Evolutionary conservation across 1,139 yeast species (phyloP), one percentile per base, ranked within the genome.

Genomic region (Saccharomyces hybrid): DNA sequence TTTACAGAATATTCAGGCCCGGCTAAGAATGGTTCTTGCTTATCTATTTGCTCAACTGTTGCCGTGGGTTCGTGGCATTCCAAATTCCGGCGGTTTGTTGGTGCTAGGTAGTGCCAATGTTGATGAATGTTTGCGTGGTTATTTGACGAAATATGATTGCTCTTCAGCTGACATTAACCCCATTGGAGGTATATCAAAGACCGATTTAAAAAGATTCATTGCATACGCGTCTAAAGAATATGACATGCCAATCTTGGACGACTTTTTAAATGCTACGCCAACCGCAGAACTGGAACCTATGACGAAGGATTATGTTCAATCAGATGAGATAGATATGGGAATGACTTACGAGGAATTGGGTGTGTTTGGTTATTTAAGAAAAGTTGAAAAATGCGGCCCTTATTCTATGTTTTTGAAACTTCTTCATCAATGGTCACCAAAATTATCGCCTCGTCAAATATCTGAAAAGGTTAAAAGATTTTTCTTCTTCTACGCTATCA

Each of bases 211-310:
- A 68, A 75, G 80, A 53, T 93, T 95, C 65, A 93, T 93, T 56
- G 81, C 77, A 4, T 93, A 90, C 81, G 93, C 97, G 0, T 77
- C 81, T 47, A 71, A 67, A 9, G 77, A 80, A 54, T 91, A 87
- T 68, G 78, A 86, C 1, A 68, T 93, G 66, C 97, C 97, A 3
- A 79, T 93, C 25, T 75, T 93, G 59, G 74, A 79, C 49, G 86
- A 85, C 5, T 93, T 95, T 68, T 75, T 93, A 51, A 81, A 81
- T 59, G 99, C 99, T 0, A 86, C 93, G 0, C 99, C 99, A 41
- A 93, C 99, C 0, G 99, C 99, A 0, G 99, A 93, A 70, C 79
- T 93, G 54, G 99, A 93, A 67, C 99, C 99, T 49, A 91, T 89
- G 54, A 91, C 99, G 0, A 83, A 86, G 61, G 79, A 83, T 57